A percentile compares a stretch with the other conserved stretches of the same genome.
phyloP scores from a whole-genome alignment of 805 yeast species.

The Cyberlindnera meyerae region DNA sequence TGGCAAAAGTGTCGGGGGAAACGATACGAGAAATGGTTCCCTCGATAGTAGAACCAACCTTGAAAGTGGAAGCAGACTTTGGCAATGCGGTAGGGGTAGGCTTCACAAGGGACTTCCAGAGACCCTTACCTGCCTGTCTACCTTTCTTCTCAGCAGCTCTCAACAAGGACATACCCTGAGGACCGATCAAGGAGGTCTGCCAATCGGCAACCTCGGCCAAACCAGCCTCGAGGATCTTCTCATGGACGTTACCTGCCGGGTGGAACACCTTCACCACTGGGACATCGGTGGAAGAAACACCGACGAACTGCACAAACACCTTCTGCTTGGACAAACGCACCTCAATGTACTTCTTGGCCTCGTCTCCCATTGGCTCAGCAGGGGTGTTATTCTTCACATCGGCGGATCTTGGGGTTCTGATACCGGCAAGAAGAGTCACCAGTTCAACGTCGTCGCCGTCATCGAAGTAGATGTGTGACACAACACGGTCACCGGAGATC shows the following conservation, averaged over 20 bases:
- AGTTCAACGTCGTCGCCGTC: constrained; percentile 49
- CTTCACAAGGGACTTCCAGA: constrained; percentile 43
- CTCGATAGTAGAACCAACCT: constrained; percentile 44
- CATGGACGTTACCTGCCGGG: constrained; percentile 75
- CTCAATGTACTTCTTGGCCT: constrained; percentile 61
- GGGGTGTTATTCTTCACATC: constrained; percentile 31
- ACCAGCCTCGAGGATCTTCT: constrained; percentile 62
- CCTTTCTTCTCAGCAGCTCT: constrained; percentile 66
- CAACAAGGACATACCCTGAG: constrained; percentile 53
- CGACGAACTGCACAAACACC: constrained; percentile 53
- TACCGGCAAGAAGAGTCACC: constrained; percentile 67
- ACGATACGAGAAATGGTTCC: constrained; percentile 59
- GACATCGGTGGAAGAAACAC: constrained; percentile 57
- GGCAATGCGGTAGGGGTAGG: constrained; percentile 20
- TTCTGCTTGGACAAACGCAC: constrained; percentile 56
- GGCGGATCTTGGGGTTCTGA: constrained; percentile 66
- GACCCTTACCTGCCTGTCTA: constrained; percentile 46
- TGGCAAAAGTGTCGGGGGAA: constrained; percentile 60
- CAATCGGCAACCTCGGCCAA: constrained; percentile 73
- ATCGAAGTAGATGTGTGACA: constrained; percentile 49
- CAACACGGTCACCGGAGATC: constrained; percentile 72
- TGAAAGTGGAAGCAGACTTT: constrained; percentile 27
- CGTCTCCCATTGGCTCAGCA: constrained; percentile 61
- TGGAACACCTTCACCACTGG: constrained; percentile 56
- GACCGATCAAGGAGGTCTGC: constrained; percentile 69